Percentiles rank a stretch among this genome's conserved stretches.
Evolutionary conservation across 345 rosid genomes (phyloP).

Genomic region (Syzygium oleosum): DNA sequence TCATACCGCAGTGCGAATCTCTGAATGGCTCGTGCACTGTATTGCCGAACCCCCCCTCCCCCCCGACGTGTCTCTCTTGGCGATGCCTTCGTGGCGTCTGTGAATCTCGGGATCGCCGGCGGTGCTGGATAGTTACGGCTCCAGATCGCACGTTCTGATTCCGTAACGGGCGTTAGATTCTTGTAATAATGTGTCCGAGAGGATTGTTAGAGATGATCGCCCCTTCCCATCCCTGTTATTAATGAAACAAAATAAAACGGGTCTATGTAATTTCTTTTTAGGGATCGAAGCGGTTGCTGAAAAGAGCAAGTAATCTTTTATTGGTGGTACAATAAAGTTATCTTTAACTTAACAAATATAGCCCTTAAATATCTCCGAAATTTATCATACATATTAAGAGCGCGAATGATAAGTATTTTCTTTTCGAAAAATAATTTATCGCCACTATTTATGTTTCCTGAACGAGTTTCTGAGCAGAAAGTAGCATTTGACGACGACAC

Average conservation of each 20-base stretch:
- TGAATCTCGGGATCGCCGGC: not conserved
- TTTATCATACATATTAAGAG: not conserved
- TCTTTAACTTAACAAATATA: not conserved
- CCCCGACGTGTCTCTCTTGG: not conserved
- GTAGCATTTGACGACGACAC: too few relatives aligned
- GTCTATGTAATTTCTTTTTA: not conserved
- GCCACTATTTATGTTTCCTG: too few relatives aligned
- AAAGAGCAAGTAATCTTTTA: not conserved
- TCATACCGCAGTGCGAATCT: fast-evolving
- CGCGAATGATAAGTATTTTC: too few relatives aligned
- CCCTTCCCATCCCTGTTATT: not conserved
- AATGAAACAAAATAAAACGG: not conserved
- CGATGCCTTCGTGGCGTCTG: not conserved
- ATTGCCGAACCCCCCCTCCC: not conserved
- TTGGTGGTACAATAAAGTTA: not conserved
- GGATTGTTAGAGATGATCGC: not conserved
- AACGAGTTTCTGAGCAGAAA: too few relatives aligned
- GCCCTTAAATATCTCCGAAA: not conserved
- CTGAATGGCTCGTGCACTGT: fast-evolving
- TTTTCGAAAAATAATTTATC: too few relatives aligned
- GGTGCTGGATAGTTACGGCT: not conserved
- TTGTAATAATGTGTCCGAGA: not conserved
- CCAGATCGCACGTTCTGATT: not conserved
- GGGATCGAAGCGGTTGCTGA: not conserved
- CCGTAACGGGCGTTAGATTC: not conserved